Percentiles rank a stretch among this genome's conserved stretches.
These are phyloP conservation scores for Cryptococcus sp. DNA, from an alignment of 1,284 basidiomycete species.

Conservation along the genomic window DNA sequence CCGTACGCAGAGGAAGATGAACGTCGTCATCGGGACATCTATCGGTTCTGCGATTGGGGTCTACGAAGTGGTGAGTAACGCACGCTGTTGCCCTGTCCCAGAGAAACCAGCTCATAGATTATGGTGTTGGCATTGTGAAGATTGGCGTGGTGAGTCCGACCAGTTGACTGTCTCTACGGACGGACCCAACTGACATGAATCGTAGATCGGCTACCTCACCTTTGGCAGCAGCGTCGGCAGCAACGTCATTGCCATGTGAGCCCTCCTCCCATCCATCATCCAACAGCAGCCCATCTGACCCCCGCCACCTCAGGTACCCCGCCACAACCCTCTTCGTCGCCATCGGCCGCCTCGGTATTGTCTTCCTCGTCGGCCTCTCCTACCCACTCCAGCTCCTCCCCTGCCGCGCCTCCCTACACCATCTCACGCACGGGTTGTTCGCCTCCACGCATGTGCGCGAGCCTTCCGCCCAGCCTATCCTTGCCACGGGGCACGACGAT, in stretches of 20 bases:
- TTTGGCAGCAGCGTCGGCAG: constrained; percentile 87
- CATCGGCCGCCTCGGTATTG: constrained; percentile 87
- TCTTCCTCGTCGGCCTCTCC: constrained; percentile 81
- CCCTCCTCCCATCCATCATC: neutral
- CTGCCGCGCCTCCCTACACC: constrained; percentile 87
- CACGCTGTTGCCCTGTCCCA: neutral
- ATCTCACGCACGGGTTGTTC: constrained; percentile 56
- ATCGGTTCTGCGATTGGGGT: constrained; percentile 74
- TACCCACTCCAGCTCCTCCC: constrained; percentile 93
- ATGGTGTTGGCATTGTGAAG: constrained; percentile 2
- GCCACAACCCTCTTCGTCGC: constrained; percentile 85
- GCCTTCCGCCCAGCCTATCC: neutral
- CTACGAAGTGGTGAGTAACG: constrained; percentile 59
- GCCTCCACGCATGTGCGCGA: constrained; percentile 18
- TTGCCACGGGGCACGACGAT: constrained; percentile 3
- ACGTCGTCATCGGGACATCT: constrained; percentile 77
- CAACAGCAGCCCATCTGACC: neutral
- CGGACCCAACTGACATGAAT: neutral
- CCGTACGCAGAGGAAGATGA: constrained; percentile 80
- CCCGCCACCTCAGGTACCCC: constrained; percentile 24
- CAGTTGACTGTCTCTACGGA: neutral
- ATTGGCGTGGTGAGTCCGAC: constrained; percentile 15
- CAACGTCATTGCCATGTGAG: constrained; percentile 82
- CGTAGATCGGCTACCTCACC: constrained; percentile 75
- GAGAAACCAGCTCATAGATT: neutral